Percentiles rank a stretch among this genome's conserved stretches.
Evolutionary conservation across 441 rosid genomes (phyloP).

Genomic region (Pelargonium australe): DNA sequence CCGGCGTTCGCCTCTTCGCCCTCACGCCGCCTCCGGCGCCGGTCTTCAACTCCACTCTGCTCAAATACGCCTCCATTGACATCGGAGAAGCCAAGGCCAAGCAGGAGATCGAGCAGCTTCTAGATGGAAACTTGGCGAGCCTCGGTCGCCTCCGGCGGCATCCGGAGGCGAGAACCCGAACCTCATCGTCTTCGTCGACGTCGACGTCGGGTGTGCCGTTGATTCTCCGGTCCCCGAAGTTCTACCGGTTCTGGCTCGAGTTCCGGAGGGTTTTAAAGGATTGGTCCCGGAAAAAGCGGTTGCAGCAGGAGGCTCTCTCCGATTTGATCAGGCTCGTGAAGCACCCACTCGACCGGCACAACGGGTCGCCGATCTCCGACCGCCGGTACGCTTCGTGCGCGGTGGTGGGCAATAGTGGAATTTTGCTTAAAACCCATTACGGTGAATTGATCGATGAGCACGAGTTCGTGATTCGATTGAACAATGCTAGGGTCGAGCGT

Average conservation of each 20-base stretch:
- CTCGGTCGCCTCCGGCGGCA: conserved; percentile 26
- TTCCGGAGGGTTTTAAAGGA: conserved; percentile 50
- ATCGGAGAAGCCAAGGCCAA: conserved; percentile 45
- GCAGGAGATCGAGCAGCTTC: conserved; percentile 51
- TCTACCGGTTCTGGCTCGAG: conserved; percentile 64
- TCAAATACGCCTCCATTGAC: conserved; percentile 59
- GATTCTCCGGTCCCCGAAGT: conserved; percentile 47
- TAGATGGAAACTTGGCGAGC: conserved; percentile 51
- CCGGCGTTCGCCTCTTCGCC: not conserved
- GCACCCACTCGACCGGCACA: conserved; percentile 45
- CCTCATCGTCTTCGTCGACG: conserved; percentile 19
- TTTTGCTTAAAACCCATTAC: conserved; percentile 42
- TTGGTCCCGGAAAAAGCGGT: conserved; percentile 52
- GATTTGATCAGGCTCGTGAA: conserved; percentile 51
- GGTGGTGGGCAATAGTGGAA: conserved; percentile 87
- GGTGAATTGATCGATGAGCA: conserved; percentile 67
- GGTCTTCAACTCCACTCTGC: conserved; percentile 54
- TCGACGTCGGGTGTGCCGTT: conserved; percentile 33
- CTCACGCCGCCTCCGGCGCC: conserved; percentile 10
- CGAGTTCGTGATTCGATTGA: conserved; percentile 70
- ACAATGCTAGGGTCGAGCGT: conserved; percentile 58
- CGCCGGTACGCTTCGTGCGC: conserved; percentile 64
- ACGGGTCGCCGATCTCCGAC: conserved; percentile 33
- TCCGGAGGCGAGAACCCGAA: not conserved
- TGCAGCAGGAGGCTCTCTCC: conserved; percentile 45